A percentile compares a stretch with the other conserved stretches of the same genome.
These are phyloP conservation scores for Kondoa malvinella DNA, from an alignment of 768 basidiomycete species.

Conservation along the genomic window DNA sequence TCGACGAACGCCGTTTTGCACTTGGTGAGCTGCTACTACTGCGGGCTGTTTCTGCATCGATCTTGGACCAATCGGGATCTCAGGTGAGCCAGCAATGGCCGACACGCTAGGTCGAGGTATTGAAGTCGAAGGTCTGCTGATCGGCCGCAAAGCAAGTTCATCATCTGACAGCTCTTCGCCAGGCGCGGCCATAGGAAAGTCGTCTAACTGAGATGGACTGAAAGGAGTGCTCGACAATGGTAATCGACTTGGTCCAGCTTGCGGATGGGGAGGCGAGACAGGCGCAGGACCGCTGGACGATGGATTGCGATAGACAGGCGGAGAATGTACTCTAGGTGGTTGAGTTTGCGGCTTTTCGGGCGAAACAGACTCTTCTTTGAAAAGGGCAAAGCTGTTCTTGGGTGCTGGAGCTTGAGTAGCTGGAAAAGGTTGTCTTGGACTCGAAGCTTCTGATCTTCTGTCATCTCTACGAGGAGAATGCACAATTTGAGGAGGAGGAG, in stretches of 20 bases:
- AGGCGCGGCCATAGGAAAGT: not conserved
- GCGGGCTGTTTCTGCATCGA: too few relatives aligned
- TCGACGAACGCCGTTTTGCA: too few relatives aligned
- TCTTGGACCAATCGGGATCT: too few relatives aligned
- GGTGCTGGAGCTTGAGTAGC: not conserved
- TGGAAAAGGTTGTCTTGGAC: not conserved
- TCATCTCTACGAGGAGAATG: too few relatives aligned
- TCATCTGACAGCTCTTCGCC: not conserved
- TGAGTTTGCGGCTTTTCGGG: not conserved
- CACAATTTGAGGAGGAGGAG: too few relatives aligned
- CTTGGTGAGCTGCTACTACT: too few relatives aligned
- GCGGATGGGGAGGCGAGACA: not conserved
- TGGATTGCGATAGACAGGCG: not conserved
- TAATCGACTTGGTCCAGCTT: not conserved
- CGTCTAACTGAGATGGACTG: not conserved
- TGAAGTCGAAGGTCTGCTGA: not conserved
- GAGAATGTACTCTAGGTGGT: not conserved
- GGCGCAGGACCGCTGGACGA: not conserved
- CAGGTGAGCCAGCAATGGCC: not conserved
- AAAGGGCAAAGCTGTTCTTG: not conserved
- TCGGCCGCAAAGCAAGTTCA: not conserved
- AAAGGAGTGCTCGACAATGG: not conserved
- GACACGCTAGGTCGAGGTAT: not conserved
- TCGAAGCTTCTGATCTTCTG: too few relatives aligned
- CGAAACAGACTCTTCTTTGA: not conserved